Conservation (phyloP, 2,329 filamentous ascomycete genomes). For the Stagonosporopsis vannaccii region DNA sequence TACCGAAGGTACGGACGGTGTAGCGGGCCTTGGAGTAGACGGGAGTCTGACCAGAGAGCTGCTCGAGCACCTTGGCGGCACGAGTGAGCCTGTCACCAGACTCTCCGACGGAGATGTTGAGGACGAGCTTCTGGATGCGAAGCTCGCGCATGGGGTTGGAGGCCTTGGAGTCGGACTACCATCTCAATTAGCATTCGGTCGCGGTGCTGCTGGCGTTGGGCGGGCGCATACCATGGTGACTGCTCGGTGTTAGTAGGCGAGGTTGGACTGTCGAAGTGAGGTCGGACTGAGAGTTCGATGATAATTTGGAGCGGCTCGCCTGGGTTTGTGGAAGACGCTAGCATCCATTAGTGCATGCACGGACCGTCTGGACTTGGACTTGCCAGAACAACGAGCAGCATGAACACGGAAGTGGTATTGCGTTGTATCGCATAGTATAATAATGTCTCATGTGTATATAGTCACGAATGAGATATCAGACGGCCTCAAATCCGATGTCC, state of each 20-base stretch:
- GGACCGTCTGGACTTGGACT: not conserved
- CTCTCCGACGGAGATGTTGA: conserved; percentile 99
- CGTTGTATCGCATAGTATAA: too few relatives aligned
- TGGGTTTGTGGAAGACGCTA: conserved; percentile 11
- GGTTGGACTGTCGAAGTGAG: conserved; percentile 41
- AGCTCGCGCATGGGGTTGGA: conserved; percentile 99
- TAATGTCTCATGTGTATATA: too few relatives aligned
- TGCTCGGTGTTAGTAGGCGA: conserved; percentile 48
- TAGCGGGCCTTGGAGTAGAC: conserved; percentile 99
- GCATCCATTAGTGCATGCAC: not conserved
- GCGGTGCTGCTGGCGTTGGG: conserved; percentile 8
- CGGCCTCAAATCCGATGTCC: too few relatives aligned
- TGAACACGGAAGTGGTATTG: not conserved
- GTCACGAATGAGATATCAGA: too few relatives aligned
- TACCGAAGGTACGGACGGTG: conserved; percentile 99
- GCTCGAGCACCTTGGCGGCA: conserved; percentile 99
- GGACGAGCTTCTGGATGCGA: conserved; percentile 98
- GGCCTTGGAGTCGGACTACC: conserved; percentile 66
- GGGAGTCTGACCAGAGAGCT: conserved; percentile 98
- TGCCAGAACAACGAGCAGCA: not conserved
- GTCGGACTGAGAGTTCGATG: conserved; percentile 20
- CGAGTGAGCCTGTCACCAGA: conserved; percentile 99
- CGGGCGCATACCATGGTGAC: conserved; percentile 48
- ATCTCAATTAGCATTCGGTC: conserved; percentile 32
- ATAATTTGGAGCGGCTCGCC: conserved; percentile 32